Percentiles rank a stretch among this genome's conserved stretches.
Conservation (phyloP, 2,329 filamentous ascomycete species). For the Penicillium sumatraense region DNA sequence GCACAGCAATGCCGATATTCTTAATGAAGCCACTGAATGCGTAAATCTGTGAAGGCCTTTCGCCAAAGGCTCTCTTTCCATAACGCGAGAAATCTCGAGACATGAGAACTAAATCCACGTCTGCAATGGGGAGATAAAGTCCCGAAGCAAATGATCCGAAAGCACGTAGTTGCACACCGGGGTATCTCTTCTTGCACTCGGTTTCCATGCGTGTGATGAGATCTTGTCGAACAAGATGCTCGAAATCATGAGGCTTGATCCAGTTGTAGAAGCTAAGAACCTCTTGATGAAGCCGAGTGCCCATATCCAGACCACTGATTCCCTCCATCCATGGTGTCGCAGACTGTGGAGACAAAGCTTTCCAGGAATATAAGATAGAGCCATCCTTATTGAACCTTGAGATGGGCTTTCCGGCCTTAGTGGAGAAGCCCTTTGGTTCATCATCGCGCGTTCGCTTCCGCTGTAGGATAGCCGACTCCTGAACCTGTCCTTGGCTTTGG, state of each 20-base stretch:
- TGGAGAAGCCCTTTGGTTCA: constrained; percentile 63
- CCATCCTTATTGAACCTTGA: constrained; percentile 58
- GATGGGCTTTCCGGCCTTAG: constrained; percentile 58
- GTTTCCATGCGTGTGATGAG: constrained; percentile 71
- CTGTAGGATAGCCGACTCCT: constrained; percentile 57
- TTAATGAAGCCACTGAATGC: constrained; percentile 67
- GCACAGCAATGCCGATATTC: constrained; percentile 60
- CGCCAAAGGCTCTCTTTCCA: constrained; percentile 52
- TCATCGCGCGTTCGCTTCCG: constrained; percentile 78
- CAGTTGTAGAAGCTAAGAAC: constrained; percentile 87
- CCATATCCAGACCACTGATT: constrained; percentile 21
- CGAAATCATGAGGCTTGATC: constrained; percentile 76
- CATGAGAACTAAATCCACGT: constrained; percentile 91
- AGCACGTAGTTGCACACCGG: constrained; percentile 67
- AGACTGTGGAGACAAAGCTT: constrained; percentile 43
- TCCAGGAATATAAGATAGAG: constrained; percentile 59
- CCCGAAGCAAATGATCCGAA: constrained; percentile 97
- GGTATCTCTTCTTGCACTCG: constrained; percentile 62
- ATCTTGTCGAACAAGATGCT: constrained; percentile 73
- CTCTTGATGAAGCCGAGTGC: constrained; percentile 80
- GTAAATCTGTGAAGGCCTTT: constrained; percentile 61
- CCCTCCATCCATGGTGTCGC: constrained; percentile 65
- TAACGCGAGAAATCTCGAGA: constrained; percentile 64
- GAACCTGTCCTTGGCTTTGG: not conserved
- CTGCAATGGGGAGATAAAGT: constrained; percentile 75